A percentile compares a stretch with the other conserved stretches of the same genome.
These are phyloP conservation scores for Peterozyma toletana DNA, from an alignment of 805 yeast species.

Conservation along the genomic window DNA sequence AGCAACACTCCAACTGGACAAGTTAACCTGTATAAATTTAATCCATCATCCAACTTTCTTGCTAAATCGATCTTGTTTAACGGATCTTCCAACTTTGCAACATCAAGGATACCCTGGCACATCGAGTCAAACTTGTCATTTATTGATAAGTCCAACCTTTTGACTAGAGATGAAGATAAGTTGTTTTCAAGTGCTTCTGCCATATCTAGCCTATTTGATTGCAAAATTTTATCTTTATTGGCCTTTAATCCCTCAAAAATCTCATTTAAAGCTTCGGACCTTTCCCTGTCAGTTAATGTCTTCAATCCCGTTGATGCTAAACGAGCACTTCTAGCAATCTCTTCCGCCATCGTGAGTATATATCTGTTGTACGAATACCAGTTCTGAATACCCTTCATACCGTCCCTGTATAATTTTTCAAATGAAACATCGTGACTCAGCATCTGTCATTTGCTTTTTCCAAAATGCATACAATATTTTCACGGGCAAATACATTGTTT, in stretches of 20 bases:
- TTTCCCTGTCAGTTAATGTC: constrained; percentile 62
- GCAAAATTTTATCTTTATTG: constrained; percentile 54
- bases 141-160: constrained; percentile 74
- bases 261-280: constrained; percentile 65
- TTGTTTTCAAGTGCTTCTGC: constrained; percentile 55
- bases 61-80: constrained; percentile 85
- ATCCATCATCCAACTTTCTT: constrained; percentile 81
- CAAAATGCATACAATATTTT: too few species aligned
- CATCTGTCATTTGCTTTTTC: too few species aligned
- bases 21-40: constrained; percentile 73
- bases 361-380: too few species aligned
- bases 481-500: too few species aligned
- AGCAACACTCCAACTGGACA: constrained; percentile 93
- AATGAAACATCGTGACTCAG: too few species aligned
- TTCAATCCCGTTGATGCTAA: constrained; percentile 79
- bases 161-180: constrained; percentile 65
- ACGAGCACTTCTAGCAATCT: constrained; percentile 76
- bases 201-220: constrained; percentile 73
- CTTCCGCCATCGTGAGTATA: constrained; percentile 44
- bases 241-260: constrained; percentile 64
- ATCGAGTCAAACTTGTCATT: constrained; percentile 86
- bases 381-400: too few species aligned
- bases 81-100: constrained; percentile 84
- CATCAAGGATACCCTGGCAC: constrained; percentile 93
- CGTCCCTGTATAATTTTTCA: too few species aligned